Evolutionary conservation across 306 rosid genomes (phyloP), one percentile per base, ranked within the genome.

Genomic region (Vicia faba): DNA sequence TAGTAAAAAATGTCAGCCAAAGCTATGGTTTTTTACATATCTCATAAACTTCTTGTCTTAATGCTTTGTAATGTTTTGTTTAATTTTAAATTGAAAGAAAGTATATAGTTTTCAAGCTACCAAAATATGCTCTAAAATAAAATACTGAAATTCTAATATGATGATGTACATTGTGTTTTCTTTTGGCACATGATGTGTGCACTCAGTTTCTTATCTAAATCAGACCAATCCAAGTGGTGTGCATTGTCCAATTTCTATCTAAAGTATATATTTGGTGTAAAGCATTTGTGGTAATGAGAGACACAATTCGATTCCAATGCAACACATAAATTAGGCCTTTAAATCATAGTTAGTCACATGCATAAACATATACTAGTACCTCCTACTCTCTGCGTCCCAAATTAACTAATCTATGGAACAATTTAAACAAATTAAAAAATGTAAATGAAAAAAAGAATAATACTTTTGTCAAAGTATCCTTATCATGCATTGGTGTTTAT

Each of bases 151-250:
- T 66, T 43, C 12, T 65, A 4, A 26, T 40, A 50, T 26, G 23
- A 20, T 20, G 64, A 13, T 36, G 66, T 11, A 39, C 51, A 50
- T 10, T 39, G 55, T 68, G 50, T 39, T 9, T 46, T 58, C 8
- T 58, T 74, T 74, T 53, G 64, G 23, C 70, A 53, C 28, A 15
- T 73, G 61, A 29, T 54, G 26, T 64, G 7, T 64, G 31, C 13
- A 16, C 33, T 33, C 25, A 28, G 6, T 25, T 74, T 74, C 61
- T 18, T 49, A 45, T 33, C 23, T 19, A 54, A 44, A 51, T 35
- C 31, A 62, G 12, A 62, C 41, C 31, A 14, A 48, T 50, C 43
- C 16, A 38, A 49, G 20, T 61, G 43, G 75, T 6, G 25, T 8
- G 55, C 45, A 62, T 12, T 63, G 15, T 11, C 63, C 28, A 72